These are phyloP conservation scores for Naegleria fowleri DNA, from an alignment of 208 protist genomes.

Conservation along the genomic window DNA sequence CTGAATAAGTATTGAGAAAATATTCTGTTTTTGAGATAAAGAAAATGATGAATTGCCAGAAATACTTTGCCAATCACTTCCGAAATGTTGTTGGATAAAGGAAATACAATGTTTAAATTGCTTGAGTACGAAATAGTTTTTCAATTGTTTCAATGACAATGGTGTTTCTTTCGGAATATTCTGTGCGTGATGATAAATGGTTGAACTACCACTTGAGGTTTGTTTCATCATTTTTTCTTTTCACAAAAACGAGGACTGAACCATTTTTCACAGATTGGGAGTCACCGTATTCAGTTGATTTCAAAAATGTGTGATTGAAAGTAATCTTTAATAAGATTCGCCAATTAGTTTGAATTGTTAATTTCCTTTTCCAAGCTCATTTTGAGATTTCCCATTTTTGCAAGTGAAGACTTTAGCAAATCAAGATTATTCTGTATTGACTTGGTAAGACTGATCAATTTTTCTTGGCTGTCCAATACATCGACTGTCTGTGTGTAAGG, in stretches of 20 bases:
- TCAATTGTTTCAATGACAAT: neutral
- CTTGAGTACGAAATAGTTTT: neutral
- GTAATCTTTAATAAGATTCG: no score
- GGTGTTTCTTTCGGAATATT: no score
- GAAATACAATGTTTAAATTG: neutral
- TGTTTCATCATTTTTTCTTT: no score
- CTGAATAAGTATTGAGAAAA: neutral
- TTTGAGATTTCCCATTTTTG: neutral
- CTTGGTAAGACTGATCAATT: neutral
- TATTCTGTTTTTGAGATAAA: neutral
- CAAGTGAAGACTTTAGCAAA: neutral
- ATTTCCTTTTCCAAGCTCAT: neutral
- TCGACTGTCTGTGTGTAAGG: slow-evolving; percentile 8
- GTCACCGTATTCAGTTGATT: no score
- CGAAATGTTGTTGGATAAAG: neutral
- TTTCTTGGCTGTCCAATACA: neutral
- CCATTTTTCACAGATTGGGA: no score
- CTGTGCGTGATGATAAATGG: no score
- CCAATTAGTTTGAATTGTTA: neutral
- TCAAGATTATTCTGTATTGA: neutral
- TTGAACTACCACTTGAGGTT: no score
- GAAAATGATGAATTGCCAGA: neutral
- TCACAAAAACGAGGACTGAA: no score
- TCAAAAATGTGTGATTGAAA: no score
- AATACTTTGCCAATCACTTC: neutral